These are phyloP conservation scores for Cutaneotrichosporon sp. DNA, from an alignment of 1,284 basidiomycete genomes.

Conservation along the genomic window DNA sequence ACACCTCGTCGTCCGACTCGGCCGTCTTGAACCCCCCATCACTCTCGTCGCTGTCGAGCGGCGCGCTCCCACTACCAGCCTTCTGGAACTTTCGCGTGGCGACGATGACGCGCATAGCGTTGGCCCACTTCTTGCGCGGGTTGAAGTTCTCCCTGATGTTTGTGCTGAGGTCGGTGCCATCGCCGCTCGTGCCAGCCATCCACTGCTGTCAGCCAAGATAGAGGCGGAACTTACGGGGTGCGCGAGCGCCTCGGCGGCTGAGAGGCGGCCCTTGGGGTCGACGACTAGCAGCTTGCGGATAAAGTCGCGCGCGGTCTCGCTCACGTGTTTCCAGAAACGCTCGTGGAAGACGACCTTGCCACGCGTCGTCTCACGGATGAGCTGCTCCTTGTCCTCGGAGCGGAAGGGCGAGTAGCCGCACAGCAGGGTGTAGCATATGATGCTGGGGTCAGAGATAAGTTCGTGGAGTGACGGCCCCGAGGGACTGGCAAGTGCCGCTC, in stretches of 20 bases:
- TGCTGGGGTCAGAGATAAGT: conserved; percentile 55
- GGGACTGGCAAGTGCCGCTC: no score
- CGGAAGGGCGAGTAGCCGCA: conserved; percentile 94
- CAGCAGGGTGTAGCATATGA: conserved; percentile 89
- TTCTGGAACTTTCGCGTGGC: conserved; percentile 17
- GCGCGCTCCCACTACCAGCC: neutral
- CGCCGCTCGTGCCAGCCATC: conserved; percentile 42
- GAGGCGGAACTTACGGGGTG: conserved; percentile 56
- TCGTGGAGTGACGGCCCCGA: no score
- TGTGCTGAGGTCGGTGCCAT: conserved; percentile 66
- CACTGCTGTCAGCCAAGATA: conserved; percentile 29
- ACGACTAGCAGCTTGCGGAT: conserved; percentile 71
- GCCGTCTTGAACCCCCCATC: conserved; percentile 11
- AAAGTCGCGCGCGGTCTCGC: conserved; percentile 58
- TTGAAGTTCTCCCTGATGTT: conserved; percentile 68
- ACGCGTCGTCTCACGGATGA: conserved; percentile 76
- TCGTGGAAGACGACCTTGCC: conserved; percentile 88
- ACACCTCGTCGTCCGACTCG: conserved; percentile 2
- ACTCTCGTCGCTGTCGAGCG: conserved; percentile 5
- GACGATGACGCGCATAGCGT: conserved; percentile 33
- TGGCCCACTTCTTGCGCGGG: conserved; percentile 39
- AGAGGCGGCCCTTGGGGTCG: conserved; percentile 69
- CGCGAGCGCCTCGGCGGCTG: conserved; percentile 69
- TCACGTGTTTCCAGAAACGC: conserved; percentile 86
- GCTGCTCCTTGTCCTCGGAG: conserved; percentile 71